These are phyloP conservation scores for Metschnikowia lunata DNA, from an alignment of 805 yeast genomes.

Conservation along the genomic window DNA sequence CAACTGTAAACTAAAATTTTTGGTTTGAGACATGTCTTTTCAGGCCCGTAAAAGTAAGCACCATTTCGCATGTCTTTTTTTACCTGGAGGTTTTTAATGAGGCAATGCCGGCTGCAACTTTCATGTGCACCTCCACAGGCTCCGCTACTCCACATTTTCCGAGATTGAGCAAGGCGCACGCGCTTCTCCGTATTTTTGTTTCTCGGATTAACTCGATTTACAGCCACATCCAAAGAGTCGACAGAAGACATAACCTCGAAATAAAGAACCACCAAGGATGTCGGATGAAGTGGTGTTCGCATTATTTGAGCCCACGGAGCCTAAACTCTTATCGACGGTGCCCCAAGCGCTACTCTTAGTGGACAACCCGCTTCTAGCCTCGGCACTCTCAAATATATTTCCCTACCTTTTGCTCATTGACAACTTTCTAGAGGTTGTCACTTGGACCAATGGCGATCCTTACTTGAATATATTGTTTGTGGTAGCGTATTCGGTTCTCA, in stretches of 20 bases:
- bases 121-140: constrained; percentile 15
- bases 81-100: no score
- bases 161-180: neutral
- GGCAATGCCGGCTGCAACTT: neutral
- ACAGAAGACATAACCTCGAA: no score
- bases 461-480: constrained; percentile 43
- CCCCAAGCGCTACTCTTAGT: constrained; percentile 31
- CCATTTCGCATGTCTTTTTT: no score
- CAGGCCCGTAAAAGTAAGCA: no score
- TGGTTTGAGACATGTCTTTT: no score
- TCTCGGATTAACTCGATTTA: no score
- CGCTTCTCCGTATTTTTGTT: neutral
- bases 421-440: constrained; percentile 39
- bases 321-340: constrained; percentile 25
- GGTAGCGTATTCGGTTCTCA: constrained; percentile 33
- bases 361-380: constrained; percentile 44
- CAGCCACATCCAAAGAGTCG: no score
- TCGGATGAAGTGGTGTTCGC: constrained; percentile 19
- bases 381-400: constrained; percentile 44
- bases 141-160: constrained; percentile 15
- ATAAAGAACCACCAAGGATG: constrained; percentile 4
- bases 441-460: constrained; percentile 54
- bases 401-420: constrained; percentile 47
- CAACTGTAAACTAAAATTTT: no score
- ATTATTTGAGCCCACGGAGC: constrained; percentile 37